Base-by-base conservation (phyloP, 768 basidiomycete genomes). In the Strobilomyces confusus region DNA sequence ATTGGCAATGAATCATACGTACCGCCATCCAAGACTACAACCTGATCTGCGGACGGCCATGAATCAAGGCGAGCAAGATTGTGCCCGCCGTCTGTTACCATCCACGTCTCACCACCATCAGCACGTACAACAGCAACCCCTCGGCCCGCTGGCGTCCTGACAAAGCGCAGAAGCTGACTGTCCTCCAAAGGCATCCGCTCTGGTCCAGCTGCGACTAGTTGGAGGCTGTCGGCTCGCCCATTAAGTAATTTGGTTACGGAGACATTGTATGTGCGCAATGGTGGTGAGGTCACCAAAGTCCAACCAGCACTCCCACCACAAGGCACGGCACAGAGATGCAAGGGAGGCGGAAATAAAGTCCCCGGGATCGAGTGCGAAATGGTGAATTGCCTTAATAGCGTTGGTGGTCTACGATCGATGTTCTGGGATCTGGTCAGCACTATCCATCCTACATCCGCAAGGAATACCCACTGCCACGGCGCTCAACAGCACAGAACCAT, bases 371-470 rank as follows among this genome's bases (percentile, higher is more conserved):
- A 80, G 52, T 88, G 84, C 42, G 89, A 82, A 19, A 93, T 70
- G 3, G 80, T 83, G 67, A 90, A 88, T 54, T 87, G 84, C 62
- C 79, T 81, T 26, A 92, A 74, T 4, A 93, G 75, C 3, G 89
- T 92, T 9, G 94, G 94, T 8, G 94, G 94, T 59, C 86, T 81
- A 15, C 88, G 78, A 63, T 95, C 93, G 58, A 97, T 83, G 69
- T 95, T 92, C 93, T 95, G 58, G 30, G 41, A 40, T 41, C 38
- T 49, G 25, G 43, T 63, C 19, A 64, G 42, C 40, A 15, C 17
- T 47, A 20, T 15, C 37, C 34, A 9, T 32, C 22, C 34, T 43
- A 26, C 38, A 33, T 49, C 15, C n/a, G 44, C 20, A 26, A 54
- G 41, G 26, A 59, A 45, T 44, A 32, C 87, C 67, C 68, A 90